A percentile compares a stretch with the other conserved stretches of the same genome.
These are phyloP conservation scores for Kurtzmaniella quercitrusa DNA, from an alignment of 1,139 yeast genomes.

Conservation along the genomic window DNA sequence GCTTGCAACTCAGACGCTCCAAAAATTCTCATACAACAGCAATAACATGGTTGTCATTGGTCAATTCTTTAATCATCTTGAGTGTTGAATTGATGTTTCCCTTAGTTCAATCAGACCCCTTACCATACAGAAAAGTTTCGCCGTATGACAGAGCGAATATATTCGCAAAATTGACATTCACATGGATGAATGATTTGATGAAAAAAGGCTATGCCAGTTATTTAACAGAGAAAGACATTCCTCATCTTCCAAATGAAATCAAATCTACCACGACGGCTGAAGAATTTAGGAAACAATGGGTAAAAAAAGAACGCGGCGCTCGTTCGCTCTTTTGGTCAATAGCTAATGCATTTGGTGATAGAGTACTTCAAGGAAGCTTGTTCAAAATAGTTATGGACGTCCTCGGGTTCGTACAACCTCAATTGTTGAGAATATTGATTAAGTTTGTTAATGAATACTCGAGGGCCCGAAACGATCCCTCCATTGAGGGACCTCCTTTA, in stretches of 20 bases:
- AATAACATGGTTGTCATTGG: constrained; percentile 2
- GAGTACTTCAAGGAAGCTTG: constrained; percentile 34
- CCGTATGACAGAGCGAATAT: constrained; percentile 25
- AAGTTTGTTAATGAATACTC: constrained; percentile 29
- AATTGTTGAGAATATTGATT: constrained; percentile 43
- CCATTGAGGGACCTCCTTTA: constrained; percentile 21
- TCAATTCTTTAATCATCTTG: constrained; percentile 23
- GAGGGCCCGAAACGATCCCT: constrained; percentile 27
- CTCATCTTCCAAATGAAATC: constrained; percentile 45
- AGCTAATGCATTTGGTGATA: constrained; percentile 40
- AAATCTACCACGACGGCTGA: constrained; percentile 21
- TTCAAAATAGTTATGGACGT: constrained; percentile 42
- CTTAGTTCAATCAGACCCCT: constrained; percentile 1
- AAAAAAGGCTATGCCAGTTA: constrained; percentile 40
- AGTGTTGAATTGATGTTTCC: constrained; percentile 35
- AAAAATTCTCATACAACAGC: not conserved
- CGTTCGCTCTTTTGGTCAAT: constrained; percentile 30
- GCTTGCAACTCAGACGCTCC: constrained; percentile 3
- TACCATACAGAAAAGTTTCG: constrained; percentile 15
- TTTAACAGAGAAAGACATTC: constrained; percentile 45
- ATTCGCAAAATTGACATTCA: constrained; percentile 44
- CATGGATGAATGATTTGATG: constrained; percentile 56
- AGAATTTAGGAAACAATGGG: constrained; percentile 28
- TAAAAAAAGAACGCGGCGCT: constrained; percentile 5
- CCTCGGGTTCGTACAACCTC: constrained; percentile 49